Percentiles rank a stretch among this genome's conserved stretches.
These are phyloP conservation scores for Microsporum ferrugineum DNA, from an alignment of 2,329 filamentous ascomycete genomes.

Conservation along the genomic window DNA sequence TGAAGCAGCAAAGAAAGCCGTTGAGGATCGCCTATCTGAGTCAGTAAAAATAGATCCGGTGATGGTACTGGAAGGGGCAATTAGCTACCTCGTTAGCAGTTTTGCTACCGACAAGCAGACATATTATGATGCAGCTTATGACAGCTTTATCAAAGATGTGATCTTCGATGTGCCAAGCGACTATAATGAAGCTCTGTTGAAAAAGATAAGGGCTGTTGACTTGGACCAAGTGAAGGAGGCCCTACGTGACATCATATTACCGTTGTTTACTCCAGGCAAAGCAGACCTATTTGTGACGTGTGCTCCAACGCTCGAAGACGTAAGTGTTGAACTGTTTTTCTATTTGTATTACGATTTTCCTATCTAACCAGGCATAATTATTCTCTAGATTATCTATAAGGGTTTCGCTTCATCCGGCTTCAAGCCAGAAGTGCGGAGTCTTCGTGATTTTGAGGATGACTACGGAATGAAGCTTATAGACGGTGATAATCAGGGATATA, in stretches of 20 bases:
- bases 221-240: constrained; percentile 64
- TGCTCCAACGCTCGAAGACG: constrained; percentile 72
- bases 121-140: constrained; percentile 67
- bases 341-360: background rate
- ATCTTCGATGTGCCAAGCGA: constrained; percentile 63
- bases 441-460: constrained; percentile 76
- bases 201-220: constrained; percentile 62
- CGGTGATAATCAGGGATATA: constrained; percentile 48
- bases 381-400: constrained; percentile 56
- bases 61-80: constrained; percentile 68
- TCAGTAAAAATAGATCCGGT: constrained; percentile 62
- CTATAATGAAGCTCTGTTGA: constrained; percentile 66
- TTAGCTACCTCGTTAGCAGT: constrained; percentile 74
- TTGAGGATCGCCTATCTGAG: constrained; percentile 63
- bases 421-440: constrained; percentile 58
- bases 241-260: constrained; percentile 63
- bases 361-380: constrained; percentile 5
- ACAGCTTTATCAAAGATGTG: constrained; percentile 73
- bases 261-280: constrained; percentile 66
- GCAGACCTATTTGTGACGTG: constrained; percentile 85
- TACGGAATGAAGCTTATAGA: constrained; percentile 61
- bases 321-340: constrained; percentile 36
- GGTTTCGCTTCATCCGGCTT: constrained; percentile 68
- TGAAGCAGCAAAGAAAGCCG: constrained; percentile 59
- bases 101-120: constrained; percentile 85